Evolutionary conservation across 2,329 filamentous ascomycete genomes (phyloP).

Genomic region (Cyanodermella asteris): DNA sequence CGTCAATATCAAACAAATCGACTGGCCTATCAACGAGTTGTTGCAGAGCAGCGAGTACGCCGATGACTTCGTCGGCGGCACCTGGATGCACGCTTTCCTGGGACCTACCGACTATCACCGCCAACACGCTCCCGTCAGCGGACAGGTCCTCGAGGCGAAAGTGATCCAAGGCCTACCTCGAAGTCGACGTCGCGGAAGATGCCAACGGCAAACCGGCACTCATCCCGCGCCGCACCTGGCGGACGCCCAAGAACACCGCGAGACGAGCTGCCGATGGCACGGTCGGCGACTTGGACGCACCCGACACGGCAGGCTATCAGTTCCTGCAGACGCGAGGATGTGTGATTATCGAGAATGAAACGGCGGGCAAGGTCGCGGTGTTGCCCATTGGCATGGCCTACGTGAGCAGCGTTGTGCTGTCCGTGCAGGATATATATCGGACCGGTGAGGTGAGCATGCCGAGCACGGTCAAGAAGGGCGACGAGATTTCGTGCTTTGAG

Average conservation of each 20-base stretch:
- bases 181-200: slow-evolving; percentile 22
- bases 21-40: slow-evolving; percentile 17
- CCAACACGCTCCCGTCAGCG: slow-evolving; percentile 19
- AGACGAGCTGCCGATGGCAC: slow-evolving; percentile 1
- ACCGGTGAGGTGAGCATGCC: no score
- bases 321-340: slow-evolving; percentile 3
- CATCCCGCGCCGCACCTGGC: slow-evolving; percentile 2
- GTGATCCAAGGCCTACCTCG: slow-evolving; percentile 20
- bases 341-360: slow-evolving; percentile 3
- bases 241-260: no score
- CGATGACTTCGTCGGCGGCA: slow-evolving; percentile 17
- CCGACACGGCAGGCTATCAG: slow-evolving; percentile 3
- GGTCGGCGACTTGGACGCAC: slow-evolving; percentile 2
- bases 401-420: slow-evolving; percentile 20
- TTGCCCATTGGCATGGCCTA: slow-evolving; percentile 24
- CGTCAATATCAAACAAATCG: slow-evolving; percentile 17
- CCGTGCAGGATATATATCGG: slow-evolving; percentile 6
- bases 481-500: slow-evolving; percentile 22
- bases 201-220: slow-evolving; percentile 59
- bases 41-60: slow-evolving; percentile 14
- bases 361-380: slow-evolving; percentile 15
- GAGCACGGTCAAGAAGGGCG: slow-evolving; percentile 16
- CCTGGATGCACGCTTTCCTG: slow-evolving; percentile 21
- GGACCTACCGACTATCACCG: slow-evolving; percentile 21
- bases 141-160: slow-evolving; percentile 17